Conservation (phyloP, 179 eudicot genomes). For the Spergularia azorica region DNA sequence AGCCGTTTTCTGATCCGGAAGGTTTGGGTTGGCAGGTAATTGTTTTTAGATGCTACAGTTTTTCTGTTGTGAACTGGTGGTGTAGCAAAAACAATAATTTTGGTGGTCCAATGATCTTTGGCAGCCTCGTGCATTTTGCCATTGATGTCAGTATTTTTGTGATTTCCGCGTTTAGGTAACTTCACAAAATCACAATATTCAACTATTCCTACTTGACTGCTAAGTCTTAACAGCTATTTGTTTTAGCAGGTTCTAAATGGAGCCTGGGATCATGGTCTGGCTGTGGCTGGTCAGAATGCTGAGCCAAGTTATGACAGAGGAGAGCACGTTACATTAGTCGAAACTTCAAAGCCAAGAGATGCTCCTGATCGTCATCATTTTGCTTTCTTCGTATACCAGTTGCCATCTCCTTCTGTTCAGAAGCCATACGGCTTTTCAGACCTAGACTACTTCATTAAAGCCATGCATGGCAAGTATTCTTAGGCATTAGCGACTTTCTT, state of each 20-base stretch:
- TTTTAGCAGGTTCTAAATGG: conserved; percentile 49
- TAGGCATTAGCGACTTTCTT: neutral
- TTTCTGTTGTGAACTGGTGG: neutral
- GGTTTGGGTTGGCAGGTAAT: conserved; percentile 76
- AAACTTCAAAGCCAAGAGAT: conserved; percentile 61
- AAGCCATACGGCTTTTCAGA: conserved; percentile 55
- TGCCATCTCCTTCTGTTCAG: conserved; percentile 46
- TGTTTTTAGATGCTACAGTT: conserved; percentile 7
- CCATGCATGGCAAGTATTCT: conserved; percentile 61
- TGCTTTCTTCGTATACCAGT: conserved; percentile 54
- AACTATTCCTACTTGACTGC: neutral
- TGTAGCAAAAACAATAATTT: neutral
- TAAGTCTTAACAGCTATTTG: neutral
- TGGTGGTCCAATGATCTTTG: neutral
- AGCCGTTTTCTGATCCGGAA: conserved; percentile 61
- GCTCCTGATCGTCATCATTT: conserved; percentile 61
- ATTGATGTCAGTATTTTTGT: neutral
- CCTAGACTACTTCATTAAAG: conserved; percentile 49
- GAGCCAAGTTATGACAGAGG: conserved; percentile 64
- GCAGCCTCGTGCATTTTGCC: neutral
- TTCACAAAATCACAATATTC: neutral
- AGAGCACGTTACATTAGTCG: conserved; percentile 46
- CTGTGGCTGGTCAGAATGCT: conserved; percentile 60
- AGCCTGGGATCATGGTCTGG: conserved; percentile 66
- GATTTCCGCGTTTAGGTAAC: neutral